Evolutionary conservation across 176 grass and related monocot genomes (phyloP), one percentile per base, ranked within the genome.

Genomic region (Phoenix roebelenii): DNA sequence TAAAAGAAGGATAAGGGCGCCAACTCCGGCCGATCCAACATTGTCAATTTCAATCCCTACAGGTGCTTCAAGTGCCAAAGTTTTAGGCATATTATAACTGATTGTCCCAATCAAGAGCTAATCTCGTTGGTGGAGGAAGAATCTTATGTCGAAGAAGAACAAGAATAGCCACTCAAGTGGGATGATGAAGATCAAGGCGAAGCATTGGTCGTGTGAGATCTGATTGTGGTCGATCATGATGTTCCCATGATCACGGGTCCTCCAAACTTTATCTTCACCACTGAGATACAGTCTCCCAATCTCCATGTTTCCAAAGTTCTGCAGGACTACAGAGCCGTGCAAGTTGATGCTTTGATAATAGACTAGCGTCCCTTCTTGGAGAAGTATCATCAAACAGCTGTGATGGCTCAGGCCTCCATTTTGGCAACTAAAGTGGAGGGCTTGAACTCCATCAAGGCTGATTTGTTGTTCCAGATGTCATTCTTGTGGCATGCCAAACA

Each of bases 381-480:
- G 61, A 97, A 91, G 92, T 91, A 97, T 72, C 87, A 82, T 66
- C 62, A 91, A 73, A 97, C 87, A 60, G 92, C 92, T 26, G 87
- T 97, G 59, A 50, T 91, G 65, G 87, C 87, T 20, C 81, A 81
- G 16, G 78, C 80, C 54, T 85, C 78, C 3, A 91, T 97, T 97
- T 83, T 97, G 51, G 83, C 50, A 60, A 88, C 92, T 6, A 87
- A 97, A 61, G 83, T 85, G 63, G 92, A 91, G 66, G 91, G 92
- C 87, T 78, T 91, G 49, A 78, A 82, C 66, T 80, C 78, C 4
- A 97, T 97, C 72, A 91, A 88, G 66, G 84, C 87, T 5, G 92
- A 97, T 73, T 24, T 97, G 87, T 91, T 81, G 92, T 97, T 48
- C 91, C 87, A 3, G 92, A 97, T 83, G 92, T 91, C 24, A 83